Evolutionary conservation across 148 eudicot species (phyloP), one percentile per base, ranked within the genome.

Genomic region (Vaccinium vitisidaea): DNA sequence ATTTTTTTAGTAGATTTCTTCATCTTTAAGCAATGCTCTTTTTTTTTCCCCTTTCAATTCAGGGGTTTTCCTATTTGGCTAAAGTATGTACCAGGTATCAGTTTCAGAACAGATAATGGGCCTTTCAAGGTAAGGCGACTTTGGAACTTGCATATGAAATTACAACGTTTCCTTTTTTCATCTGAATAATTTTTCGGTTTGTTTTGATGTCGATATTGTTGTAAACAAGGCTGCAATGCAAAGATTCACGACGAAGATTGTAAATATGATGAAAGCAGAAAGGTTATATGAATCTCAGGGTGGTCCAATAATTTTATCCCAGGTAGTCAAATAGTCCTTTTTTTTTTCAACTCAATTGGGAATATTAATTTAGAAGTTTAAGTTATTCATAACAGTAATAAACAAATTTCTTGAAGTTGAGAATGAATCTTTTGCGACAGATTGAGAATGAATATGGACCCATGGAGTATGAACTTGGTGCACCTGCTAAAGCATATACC

Each of bases 391-490:
- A 43, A 19, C 46, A 63, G 54, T 46, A 49, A n/a, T 6, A 67
- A 82, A 56, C 75, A 23, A 67, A 71, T 19, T 79, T 30, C 81
- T 67, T 46, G 71, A n/a, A 21, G 43, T 21, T 53, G 56, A 27
- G 46, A 53, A 71, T 18, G 63, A 36, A 32, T 83, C 52, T 65
- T 27, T 73, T 63, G 75, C 86, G 86, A 85, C 84, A 96, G 99
- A 96, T 96, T 90, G 99, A 96, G 88, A 96, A 96, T 88, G 99
- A 96, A 83, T 96, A 96, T 86, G 99, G 99, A 39, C 94, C 96
- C 14, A 27, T 95, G 88, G 97, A 93, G 83, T 81, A 88, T 80
- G 92, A 87, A 80, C 80, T 87, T 8, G 99, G 99, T 39, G 96
- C 90, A 74, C 90, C 95, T 13, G 98, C 93, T 76, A 75, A 80